Base-by-base conservation (phyloP, 208 protist genomes). In the Wallacemonas sp. region DNA sequence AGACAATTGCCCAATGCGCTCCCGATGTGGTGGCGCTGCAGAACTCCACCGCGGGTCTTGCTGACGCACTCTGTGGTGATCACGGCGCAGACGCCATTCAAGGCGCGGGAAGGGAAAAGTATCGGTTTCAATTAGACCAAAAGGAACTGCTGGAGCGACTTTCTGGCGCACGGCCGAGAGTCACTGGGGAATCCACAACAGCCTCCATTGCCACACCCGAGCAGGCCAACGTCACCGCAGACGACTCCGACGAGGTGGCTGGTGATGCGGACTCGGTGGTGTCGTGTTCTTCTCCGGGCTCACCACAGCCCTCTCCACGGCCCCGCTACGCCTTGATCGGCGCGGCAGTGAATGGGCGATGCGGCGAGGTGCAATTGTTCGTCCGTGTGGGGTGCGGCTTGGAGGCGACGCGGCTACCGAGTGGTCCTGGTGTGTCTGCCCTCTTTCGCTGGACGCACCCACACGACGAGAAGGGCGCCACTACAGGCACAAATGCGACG, bases 11-110 rank as follows among this genome's bases (percentile, higher is more conserved):
- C 1, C 53, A 42, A 5, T 61, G 72, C 41, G 72, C 70, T 0
- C 65, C 88, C 2, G 88, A 94, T 46, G 73, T 94, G 19, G 88
- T 94, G n/a, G 82, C 84, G 1, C 68, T 94, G 44, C 88, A 94
- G 72, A 82, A 90, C 75, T 91, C 85, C 22, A 77, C 75, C 14
- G 56, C 72, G 8, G 77, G 74, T 27, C 54, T 94, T 1, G 79
- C 79, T 1, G 68, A 62, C 19, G 77, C 79, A n/a, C 71, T 90
- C 33, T 63, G 41, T 33, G 44, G 33, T 5, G 42, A 27, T 27
- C 47, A 15, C 14, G 44, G 15, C 6, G 11, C 2, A 19, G 38
- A 27, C 17, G 44, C 5, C 44, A 49, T 19, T 9, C 19, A 4
- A 42, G n/a, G 30, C n/a, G n/a, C n/a, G n/a, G n/a, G n/a, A n/a